Evolutionary conservation across 805 yeast genomes (phyloP), one percentile per base, ranked within the genome.

Genomic region (Hanseniaspora pseudoguilliermondii): DNA sequence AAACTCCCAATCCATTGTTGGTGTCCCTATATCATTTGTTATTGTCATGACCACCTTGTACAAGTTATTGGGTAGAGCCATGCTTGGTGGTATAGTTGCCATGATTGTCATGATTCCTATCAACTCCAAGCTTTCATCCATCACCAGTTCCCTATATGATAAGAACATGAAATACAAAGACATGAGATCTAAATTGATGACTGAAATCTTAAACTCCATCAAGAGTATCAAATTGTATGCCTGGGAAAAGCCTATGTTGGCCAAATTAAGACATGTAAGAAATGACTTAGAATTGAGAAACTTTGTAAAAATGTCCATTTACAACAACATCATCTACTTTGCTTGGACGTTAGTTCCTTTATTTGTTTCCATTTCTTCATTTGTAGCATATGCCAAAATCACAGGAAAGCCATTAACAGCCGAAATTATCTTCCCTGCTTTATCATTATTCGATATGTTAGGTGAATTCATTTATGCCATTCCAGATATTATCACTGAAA

Each of bases 291-390:
- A 83, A 63, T 66, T 83, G 60, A 69, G 65, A 39, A 80, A 78
- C 59, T 66, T 77, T 60, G 71, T 71, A 57, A 75, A 64, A 56
- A 79, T 81, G 56, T 79, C 82, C 43, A 60, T 75, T 15, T 64
- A 73, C 27, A 70, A 75, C 35, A 79, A 80, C 5, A 57, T 71
- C 38, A 71, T 75, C 40, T 73, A 69, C 55, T 80, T 82, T 63
- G 75, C 80, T 6, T 83, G 86, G 86, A 74, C 73, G 36, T 73
- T 80, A 60, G 81, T 81, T 47, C 87, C 88, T 9, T 75, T 82
- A 59, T 67, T 81, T 62, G 85, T 83, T 5, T 77, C 84, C 2
- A 79, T 83, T 61, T 72, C 79, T 5, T 75, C 84, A 0, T 82
- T 83, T 68, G 74, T 79, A 1, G 64, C 77, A 0, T 83, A 76